Conservation (phyloP, 78 protist genomes). For the slime mould (Dictyostelium discoideum) region DNA sequence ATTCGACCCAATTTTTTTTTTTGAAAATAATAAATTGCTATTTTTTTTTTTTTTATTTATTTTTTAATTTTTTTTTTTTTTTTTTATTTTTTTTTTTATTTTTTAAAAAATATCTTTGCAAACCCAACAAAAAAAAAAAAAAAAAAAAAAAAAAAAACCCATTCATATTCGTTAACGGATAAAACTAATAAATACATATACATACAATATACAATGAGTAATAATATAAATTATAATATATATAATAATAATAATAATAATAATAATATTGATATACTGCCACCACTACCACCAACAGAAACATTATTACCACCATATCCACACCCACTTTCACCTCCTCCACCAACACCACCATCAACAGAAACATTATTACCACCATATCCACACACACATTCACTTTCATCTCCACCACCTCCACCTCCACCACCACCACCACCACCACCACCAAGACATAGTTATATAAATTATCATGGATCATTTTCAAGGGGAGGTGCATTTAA, state of each 20-base stretch:
- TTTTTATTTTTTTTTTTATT: too few species aligned
- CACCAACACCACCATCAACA: background rate
- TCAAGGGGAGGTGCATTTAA: slow-evolving; percentile 56
- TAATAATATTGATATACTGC: background rate
- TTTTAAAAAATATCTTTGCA: background rate
- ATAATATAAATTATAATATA: background rate
- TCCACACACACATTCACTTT: too few species aligned
- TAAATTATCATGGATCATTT: slow-evolving; percentile 34
- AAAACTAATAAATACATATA: background rate
- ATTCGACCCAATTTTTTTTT: background rate
- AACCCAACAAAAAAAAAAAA: too few species aligned
- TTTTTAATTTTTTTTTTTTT: background rate
- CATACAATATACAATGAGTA: background rate
- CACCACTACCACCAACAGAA: background rate
- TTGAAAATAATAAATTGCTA: background rate
- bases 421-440: background rate
- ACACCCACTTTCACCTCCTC: background rate
- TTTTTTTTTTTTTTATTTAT: background rate
- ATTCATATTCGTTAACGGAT: background rate
- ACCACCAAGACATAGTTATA: background rate
- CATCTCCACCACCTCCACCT: background rate
- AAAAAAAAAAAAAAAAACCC: too few species aligned
- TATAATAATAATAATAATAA: background rate
- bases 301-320: too few species aligned
- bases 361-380: too few species aligned